Evolutionary conservation across 2,329 filamentous ascomycete species (phyloP).

Genomic region (Venturiaceae sp.): DNA sequence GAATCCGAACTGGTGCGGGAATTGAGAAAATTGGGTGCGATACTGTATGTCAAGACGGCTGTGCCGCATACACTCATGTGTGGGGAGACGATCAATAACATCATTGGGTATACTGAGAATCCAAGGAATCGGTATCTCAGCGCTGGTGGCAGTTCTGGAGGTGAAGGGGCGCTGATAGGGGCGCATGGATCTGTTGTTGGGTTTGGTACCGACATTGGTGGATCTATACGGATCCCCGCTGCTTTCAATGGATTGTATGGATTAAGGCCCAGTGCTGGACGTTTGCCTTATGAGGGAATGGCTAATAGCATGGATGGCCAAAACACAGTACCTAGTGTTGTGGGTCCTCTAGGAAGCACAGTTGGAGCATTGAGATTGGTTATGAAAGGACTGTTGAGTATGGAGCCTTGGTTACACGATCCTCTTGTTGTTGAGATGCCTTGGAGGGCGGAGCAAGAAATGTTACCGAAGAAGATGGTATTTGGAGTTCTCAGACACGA

Average conservation of each 20-base stretch:
- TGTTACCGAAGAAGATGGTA: conserved; percentile 21
- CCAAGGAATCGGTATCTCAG: conserved; percentile 46
- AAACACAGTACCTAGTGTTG: conserved; percentile 50
- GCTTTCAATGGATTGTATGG: conserved; percentile 50
- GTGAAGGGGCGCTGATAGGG: conserved; percentile 47
- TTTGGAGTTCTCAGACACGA: conserved; percentile 25
- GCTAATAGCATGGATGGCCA: conserved; percentile 58
- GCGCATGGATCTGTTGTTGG: conserved; percentile 44
- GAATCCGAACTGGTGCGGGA: conserved; percentile 51
- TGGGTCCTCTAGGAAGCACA: conserved; percentile 53
- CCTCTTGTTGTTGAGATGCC: conserved; percentile 56
- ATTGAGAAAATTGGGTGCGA: conserved; percentile 42
- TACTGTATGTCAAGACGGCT: conserved; percentile 46
- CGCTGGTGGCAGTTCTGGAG: conserved; percentile 49
- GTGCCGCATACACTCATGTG: conserved; percentile 48
- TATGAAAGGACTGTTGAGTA: conserved; percentile 45
- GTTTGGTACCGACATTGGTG: conserved; percentile 46
- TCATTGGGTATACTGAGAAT: conserved; percentile 49
- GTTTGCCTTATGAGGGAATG: conserved; percentile 34
- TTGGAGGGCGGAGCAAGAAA: conserved; percentile 44
- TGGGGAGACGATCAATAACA: conserved; percentile 52
- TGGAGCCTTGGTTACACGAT: conserved; percentile 56
- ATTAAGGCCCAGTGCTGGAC: conserved; percentile 42
- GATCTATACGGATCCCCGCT: conserved; percentile 39
- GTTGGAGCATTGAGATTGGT: conserved; percentile 45